Evolutionary conservation across 2,329 filamentous ascomycete genomes (phyloP), one percentile per base, ranked within the genome.

Genomic region (Neurospora crassa): DNA sequence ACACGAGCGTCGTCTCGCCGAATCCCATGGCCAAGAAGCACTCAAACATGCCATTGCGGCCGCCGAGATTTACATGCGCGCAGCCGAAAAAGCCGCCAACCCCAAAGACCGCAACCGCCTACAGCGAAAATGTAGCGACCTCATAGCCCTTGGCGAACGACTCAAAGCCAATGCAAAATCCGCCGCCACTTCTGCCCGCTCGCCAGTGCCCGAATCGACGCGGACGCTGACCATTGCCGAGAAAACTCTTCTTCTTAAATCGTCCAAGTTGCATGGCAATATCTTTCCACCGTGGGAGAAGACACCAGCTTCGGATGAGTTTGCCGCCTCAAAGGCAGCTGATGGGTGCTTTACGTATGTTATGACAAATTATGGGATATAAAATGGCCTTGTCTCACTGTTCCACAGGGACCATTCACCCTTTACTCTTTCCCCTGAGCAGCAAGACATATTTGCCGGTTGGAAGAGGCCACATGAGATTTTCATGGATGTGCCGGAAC

Each of bases 211-310:
- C n/a, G 73, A 76, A 69, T 76, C 75, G 34, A 85, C 82, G 11
- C 86, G 92, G 70, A 84, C 86, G 71, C 83, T 92, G 16, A 86
- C 92, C 2, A 91, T 86, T 5, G 84, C 85, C 18, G 94, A 97
- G 80, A 86, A 94, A 77, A 90, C 92, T 40, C 89, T 97, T 69
- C 81, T 98, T 10, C 83, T 92, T 1, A 89, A 90, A 77, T 89
- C 91, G 3, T 96, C 94, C 5, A 91, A 89, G 70, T 85, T 99
- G 24, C 93, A 97, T 78, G 93, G 91, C 0, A 91, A 90, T 77
- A 85, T 91, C 24, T 98, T 97, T 75, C 93, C 92, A 12, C 93
- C 92, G 0, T 99, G 96, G 96, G 87, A 87, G n/a, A 81, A 80
- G 2, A 83, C 89, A 40, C 91, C 92, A 0, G 78, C 80, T 3